Evolutionary conservation across 257 asterid genomes (phyloP).

Genomic region (Oldenlandia corymbosa): DNA sequence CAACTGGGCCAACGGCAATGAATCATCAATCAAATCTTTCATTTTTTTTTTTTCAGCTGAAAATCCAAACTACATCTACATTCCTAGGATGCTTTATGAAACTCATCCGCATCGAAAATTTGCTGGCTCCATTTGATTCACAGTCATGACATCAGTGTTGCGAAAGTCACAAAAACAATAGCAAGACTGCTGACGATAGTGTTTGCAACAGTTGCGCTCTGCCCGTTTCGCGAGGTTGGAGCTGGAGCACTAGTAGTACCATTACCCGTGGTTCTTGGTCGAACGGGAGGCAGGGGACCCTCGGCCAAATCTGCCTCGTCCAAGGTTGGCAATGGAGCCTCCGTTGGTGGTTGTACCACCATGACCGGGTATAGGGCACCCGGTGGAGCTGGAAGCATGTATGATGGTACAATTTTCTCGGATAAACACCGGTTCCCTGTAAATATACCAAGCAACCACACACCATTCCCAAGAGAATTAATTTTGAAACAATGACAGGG

Average conservation of each 20-base stretch:
- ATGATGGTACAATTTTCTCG: constrained; percentile 31
- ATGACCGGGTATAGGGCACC: constrained; percentile 44
- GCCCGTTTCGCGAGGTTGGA: constrained; percentile 47
- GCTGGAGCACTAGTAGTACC: constrained; percentile 29
- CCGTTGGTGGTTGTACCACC: constrained; percentile 52
- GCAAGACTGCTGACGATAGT: constrained; percentile 34
- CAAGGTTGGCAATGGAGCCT: constrained; percentile 65
- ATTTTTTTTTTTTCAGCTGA: background rate
- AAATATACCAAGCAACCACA: constrained; percentile 10
- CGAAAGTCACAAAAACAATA: constrained; percentile 37
- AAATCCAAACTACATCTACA: constrained; percentile 11
- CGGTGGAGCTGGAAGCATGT: constrained; percentile 60
- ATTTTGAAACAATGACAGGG: too few species aligned
- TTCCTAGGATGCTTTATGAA: constrained; percentile 6
- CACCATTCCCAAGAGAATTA: constrained; percentile 5
- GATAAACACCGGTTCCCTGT: constrained; percentile 77
- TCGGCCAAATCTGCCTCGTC: constrained; percentile 41
- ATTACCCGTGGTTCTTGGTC: constrained; percentile 24
- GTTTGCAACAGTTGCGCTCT: constrained; percentile 39
- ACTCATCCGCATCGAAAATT: background rate
- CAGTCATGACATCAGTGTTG: constrained; percentile 21
- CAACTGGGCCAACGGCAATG: background rate
- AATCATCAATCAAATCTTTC: constrained; percentile 9
- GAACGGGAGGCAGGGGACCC: constrained; percentile 74
- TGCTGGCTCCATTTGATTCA: too few species aligned